A percentile compares a stretch with the other conserved stretches of the same genome.
phyloP scores from a whole-genome alignment of 176 grass and related monocot genomes.

The Elymus sibiricus region DNA sequence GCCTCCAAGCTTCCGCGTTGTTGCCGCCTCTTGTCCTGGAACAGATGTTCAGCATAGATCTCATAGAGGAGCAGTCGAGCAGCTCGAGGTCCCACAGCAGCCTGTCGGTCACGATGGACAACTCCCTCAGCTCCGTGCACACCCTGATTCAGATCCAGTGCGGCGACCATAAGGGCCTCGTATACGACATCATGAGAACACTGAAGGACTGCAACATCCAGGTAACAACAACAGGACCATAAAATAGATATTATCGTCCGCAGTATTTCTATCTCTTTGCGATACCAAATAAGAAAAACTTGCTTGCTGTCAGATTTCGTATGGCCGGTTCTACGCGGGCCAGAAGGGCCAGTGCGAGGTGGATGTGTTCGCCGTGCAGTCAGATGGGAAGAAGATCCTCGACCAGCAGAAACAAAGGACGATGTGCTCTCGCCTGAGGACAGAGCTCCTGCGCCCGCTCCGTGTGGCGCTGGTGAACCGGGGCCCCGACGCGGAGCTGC shows the following conservation, averaged over 20 bases:
- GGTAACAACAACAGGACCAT: too few species aligned
- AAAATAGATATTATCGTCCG: too few species aligned
- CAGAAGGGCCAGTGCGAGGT: conserved; percentile 58
- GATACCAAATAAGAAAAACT: too few species aligned
- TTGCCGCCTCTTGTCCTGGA: conserved; percentile 35
- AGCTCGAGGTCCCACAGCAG: neutral
- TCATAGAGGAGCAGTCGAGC: conserved; percentile 37
- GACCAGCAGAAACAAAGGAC: conserved; percentile 51
- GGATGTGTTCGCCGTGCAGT: conserved; percentile 77
- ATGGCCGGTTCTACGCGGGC: conserved; percentile 69
- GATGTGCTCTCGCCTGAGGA: conserved; percentile 50
- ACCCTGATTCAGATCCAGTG: too few species aligned
- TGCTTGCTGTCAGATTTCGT: conserved; percentile 41
- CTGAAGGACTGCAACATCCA: too few species aligned
- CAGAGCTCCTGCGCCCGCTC: conserved; percentile 53
- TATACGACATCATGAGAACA: too few species aligned
- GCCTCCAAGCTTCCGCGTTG: conserved; percentile 42
- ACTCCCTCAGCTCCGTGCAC: conserved; percentile 57
- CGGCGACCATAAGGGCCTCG: too few species aligned
- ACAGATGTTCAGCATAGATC: conserved; percentile 42
- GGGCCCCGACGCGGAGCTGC: conserved; percentile 65
- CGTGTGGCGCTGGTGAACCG: conserved; percentile 47
- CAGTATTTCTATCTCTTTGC: too few species aligned
- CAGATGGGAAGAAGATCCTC: conserved; percentile 66
- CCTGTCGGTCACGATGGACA: conserved; percentile 55